Evolutionary conservation across 176 grass and related monocot species (phyloP).

Genomic region (Urochloa ruziziensis): DNA sequence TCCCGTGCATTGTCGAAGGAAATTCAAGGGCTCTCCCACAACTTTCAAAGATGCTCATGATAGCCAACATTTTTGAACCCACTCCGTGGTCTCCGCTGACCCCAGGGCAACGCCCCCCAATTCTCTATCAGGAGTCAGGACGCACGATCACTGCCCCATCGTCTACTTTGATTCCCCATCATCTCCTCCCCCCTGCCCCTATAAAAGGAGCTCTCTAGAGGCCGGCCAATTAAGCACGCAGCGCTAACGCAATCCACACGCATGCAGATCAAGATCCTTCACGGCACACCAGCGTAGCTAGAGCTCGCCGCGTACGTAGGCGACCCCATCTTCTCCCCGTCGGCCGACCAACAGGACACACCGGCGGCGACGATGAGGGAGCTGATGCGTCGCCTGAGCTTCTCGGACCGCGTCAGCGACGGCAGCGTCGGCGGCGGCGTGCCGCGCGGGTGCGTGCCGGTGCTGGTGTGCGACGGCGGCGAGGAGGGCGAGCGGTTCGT

Average conservation of each 20-base stretch:
- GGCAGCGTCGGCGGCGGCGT: constrained; percentile 10
- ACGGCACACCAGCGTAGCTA: background rate
- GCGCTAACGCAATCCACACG: background rate
- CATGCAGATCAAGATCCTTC: background rate
- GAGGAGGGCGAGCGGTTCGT: constrained; percentile 50
- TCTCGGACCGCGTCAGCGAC: constrained; percentile 33
- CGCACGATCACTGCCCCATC: background rate
- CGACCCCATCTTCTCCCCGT: background rate
- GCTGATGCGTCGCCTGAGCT: constrained; percentile 52
- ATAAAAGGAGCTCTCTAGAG: background rate
- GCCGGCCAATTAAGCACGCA: no score
- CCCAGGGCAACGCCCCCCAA: background rate
- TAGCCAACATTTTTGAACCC: constrained; percentile 35
- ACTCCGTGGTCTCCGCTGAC: background rate
- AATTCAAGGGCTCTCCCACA: constrained; percentile 4
- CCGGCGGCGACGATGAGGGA: constrained; percentile 16
- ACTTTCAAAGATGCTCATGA: constrained; percentile 37
- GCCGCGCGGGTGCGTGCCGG: constrained; percentile 66
- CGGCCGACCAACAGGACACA: background rate
- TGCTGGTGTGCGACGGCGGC: constrained; percentile 46
- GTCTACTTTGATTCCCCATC: background rate
- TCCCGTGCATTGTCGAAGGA: background rate
- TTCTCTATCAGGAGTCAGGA: background rate
- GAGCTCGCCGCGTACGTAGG: background rate
- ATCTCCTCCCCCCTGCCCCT: background rate